Conservation (phyloP, 257 asterid species). For the Nicotiana attenuata region DNA sequence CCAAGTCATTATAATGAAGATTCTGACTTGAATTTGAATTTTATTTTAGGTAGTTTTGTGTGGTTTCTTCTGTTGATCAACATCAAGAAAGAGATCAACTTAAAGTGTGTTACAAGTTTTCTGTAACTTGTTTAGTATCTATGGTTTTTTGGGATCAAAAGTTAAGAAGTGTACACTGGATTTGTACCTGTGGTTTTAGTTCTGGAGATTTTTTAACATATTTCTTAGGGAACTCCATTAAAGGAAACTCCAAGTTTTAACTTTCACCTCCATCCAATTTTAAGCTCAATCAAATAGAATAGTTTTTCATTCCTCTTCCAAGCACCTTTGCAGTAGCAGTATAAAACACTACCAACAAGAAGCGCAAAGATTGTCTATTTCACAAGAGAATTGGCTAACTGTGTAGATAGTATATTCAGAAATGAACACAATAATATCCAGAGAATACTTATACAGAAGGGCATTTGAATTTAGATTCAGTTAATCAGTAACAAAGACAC, state of each 20-base stretch:
- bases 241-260: background rate
- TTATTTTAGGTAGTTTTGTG: background rate
- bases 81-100: background rate
- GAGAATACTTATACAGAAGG: no score
- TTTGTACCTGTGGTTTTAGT: background rate
- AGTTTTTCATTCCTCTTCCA: background rate
- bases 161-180: background rate
- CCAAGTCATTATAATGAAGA: background rate
- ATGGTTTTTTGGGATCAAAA: background rate
- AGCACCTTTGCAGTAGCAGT: background rate
- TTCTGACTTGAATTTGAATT: background rate
- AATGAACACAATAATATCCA: no score
- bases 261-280: background rate
- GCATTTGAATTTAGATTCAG: no score
- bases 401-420: no score
- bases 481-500: no score
- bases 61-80: background rate
- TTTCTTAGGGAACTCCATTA: no score
- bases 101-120: background rate
- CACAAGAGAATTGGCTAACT: no score
- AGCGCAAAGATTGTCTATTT: background rate
- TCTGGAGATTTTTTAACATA: background rate
- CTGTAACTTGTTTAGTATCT: background rate
- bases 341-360: background rate
- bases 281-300: background rate